Percentiles rank a stretch among this genome's conserved stretches.
Evolutionary conservation across 441 rosid species (phyloP).

Genomic region (Flueggea neowawraea): DNA sequence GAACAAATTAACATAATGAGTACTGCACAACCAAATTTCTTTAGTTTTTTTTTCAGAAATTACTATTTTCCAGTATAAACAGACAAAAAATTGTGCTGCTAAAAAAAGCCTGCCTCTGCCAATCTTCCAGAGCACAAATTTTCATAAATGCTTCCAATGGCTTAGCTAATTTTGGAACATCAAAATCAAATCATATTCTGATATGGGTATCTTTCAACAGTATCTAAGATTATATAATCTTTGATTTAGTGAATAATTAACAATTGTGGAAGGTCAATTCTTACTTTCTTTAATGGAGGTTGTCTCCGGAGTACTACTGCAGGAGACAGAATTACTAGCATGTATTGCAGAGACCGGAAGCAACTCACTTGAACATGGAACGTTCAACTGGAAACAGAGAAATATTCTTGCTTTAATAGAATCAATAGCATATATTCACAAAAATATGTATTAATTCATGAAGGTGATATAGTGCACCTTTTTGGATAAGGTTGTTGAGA

Average conservation of each 20-base stretch:
- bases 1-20: not conserved
- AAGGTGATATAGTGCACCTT: constrained; percentile 25
- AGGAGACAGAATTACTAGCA: constrained; percentile 19
- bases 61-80: too few species aligned
- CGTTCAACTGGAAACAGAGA: constrained; percentile 31
- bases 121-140: too few species aligned
- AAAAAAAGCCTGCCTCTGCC: too few species aligned
- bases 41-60: not conserved
- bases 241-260: not conserved
- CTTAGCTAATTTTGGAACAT: too few species aligned
- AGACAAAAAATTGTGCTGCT: too few species aligned
- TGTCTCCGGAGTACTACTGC: constrained; percentile 16
- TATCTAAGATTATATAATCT: constrained; percentile 1
- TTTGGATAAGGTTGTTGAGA: constrained; percentile 36
- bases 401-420: not conserved
- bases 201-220: too few species aligned
- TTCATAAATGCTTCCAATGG: too few species aligned
- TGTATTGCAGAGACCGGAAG: constrained; percentile 23
- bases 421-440: not conserved
- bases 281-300: constrained; percentile 38
- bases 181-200: too few species aligned
- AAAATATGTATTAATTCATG: not conserved
- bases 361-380: constrained; percentile 27
- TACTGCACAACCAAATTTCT: not conserved
- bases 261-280: constrained; percentile 9